Evolutionary conservation across 2,329 filamentous ascomycete species (phyloP), one percentile per base, ranked within the genome.

Genomic region (Neofusicoccum cordaticola): DNA sequence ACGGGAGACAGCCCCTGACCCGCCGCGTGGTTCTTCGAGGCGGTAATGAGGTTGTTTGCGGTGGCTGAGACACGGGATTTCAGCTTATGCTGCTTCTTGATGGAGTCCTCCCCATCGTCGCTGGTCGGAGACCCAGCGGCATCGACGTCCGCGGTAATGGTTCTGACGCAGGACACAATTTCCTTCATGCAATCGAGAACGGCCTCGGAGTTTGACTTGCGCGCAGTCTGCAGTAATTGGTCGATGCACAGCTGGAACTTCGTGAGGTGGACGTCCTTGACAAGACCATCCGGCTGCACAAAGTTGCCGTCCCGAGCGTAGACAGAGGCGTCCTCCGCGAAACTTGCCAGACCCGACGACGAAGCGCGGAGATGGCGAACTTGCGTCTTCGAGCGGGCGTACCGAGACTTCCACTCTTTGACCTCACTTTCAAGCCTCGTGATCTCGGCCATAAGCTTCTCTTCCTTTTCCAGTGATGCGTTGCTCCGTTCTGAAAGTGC

Each of bases 241-340:
- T 99, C 94, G 67, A 99, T 91, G 22, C 93, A 87, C 66, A 98
- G 89, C 77, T 99, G 95, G 81, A 97, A 98, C 73, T 92, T 93
- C 58, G 94, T 97, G 69, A 99, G 88, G 74, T 97, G 91, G 12
- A 97, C 86, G 77, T 97, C 95, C 78, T 91, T 93, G 70, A 99
- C 88, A 22, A 95, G 77, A 5, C 95, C 95, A 66, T 88, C 85
- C 12, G 89, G 85, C 42, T 90, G 85, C 42, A 60, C 52, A 68
- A 95, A 89, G 31, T 84, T 86, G 72, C 85, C 85, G 61, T 91
- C 88, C 58, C 86, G 85, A 45, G 88, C 78, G 67, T 88, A 86
- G 68, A 85, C 86, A 57, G 85, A 86, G n/a, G 88, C 88, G 69
- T 94, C 89, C 3, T 71, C 72, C 12, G 72, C 70, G 66, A 89